Conservation (phyloP, 1,284 basidiomycete species). For the Cryptococcus floricola region DNA sequence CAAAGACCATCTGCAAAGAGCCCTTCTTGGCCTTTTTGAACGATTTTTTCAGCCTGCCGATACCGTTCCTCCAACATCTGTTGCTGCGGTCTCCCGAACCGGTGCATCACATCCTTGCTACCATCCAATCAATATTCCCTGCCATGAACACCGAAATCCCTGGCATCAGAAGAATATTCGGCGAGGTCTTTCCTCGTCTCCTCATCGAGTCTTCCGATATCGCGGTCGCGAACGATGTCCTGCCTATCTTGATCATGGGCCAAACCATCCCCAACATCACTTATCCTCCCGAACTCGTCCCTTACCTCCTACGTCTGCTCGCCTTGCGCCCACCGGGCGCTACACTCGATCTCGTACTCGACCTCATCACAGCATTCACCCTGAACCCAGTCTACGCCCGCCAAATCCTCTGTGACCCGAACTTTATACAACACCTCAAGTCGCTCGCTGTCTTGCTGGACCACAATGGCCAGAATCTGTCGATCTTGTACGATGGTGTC, state of each 20-base stretch:
- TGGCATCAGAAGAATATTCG: conserved; percentile 11
- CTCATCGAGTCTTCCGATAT: conserved; percentile 36
- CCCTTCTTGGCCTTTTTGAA: conserved; percentile 24
- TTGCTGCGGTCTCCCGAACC: conserved; percentile 32
- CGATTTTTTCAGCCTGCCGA: conserved; percentile 36
- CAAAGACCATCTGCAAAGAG: conserved; percentile 23
- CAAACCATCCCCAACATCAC: conserved; percentile 23
- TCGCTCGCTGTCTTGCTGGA: conserved; percentile 31
- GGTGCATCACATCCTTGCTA: conserved; percentile 33
- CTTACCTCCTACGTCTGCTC: conserved; percentile 34
- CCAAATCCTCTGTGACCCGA: conserved; percentile 23
- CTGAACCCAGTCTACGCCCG: conserved; percentile 21
- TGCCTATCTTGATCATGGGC: conserved; percentile 34
- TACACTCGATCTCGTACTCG: conserved; percentile 37
- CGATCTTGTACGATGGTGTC: conserved; percentile 19
- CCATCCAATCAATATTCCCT: conserved; percentile 30
- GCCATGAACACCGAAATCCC: conserved; percentile 10
- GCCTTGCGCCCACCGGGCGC: conserved; percentile 31
- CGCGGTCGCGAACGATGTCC: conserved; percentile 26
- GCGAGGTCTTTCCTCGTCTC: conserved; percentile 27
- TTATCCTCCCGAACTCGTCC: conserved; percentile 21
- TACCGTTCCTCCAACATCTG: conserved; percentile 31
- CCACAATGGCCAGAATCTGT: conserved; percentile 14
- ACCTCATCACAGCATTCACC: conserved; percentile 37
- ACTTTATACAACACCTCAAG: conserved; percentile 31